Base-by-base conservation (phyloP, 768 basidiomycete genomes). In the Auriculariales sp. region DNA sequence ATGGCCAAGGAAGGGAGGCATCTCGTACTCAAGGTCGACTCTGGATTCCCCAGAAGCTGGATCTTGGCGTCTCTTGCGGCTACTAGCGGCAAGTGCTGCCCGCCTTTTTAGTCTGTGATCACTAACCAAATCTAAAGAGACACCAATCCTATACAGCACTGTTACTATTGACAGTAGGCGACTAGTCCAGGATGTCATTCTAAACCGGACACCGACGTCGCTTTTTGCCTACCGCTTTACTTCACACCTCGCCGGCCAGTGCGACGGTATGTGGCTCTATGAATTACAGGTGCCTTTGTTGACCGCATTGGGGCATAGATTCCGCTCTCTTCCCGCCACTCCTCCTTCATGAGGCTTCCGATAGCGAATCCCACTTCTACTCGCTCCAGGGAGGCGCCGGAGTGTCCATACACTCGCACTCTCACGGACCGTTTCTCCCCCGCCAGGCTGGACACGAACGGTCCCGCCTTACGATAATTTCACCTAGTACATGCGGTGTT, bases 281-380 rank as follows among this genome's bases (percentile, higher is more conserved):
- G 5, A 34, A n/a, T 24, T 0, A 29, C 52, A 25, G 4, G 52
- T 44, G n/a, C 14, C 7, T 30, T 15, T 35, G 19, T 33, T 46
- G 33, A 58, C 12, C 22, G 24, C 42, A 47, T 31, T 25, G 45
- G 31, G 52, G 12, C 5, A 49, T 32, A 42, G 32, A 28, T 30
- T 50, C 45, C 53, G 83, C 73, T 1, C 59, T 79, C 4, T 65
- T 88, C 33, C 66, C 75, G 4, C 83, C 86, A 2, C 64, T 90
- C n/a, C 65, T 91, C 11, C 64, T 73, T 28, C 81, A 89, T 51
- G 68, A 68, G 0, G 78, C 85, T 0, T 66, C 73, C 46, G 58
- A 67, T 1, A 63, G 70, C 9, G 87, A 89, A 64, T 74, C 75
- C 1, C 79, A 87, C 58, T 85, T 84, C 55, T 78, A 75, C 60